A percentile compares a stretch with the other conserved stretches of the same genome.
phyloP scores from a whole-genome alignment of 2,329 filamentous ascomycete genomes.

The Claviceps spartinae region DNA sequence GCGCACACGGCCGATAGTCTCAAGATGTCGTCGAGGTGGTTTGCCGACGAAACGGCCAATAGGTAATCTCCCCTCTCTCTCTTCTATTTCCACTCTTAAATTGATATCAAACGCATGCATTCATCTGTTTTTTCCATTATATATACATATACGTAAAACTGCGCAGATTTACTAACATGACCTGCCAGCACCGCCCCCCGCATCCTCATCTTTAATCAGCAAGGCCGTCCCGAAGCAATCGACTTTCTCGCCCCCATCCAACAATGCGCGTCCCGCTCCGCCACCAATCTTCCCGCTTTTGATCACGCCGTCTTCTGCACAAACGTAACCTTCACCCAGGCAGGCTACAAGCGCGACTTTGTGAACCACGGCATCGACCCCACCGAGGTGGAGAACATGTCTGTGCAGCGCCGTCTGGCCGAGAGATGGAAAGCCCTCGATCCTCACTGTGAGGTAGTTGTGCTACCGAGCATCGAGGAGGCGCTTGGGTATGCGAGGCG shows the following conservation, averaged over 20 bases:
- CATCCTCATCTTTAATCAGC: constrained; percentile 80
- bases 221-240: constrained; percentile 40
- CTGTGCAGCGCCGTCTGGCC: constrained; percentile 38
- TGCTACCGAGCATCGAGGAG: constrained; percentile 40
- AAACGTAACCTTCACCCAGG: constrained; percentile 46
- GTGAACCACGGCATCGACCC: constrained; percentile 42
- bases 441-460: constrained; percentile 28
- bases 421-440: constrained; percentile 37
- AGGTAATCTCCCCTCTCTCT: constrained; percentile 12
- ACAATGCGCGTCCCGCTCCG: constrained; percentile 18
- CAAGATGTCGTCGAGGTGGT: constrained; percentile 70
- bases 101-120: background rate
- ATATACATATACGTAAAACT: background rate
- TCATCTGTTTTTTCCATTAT: background rate
- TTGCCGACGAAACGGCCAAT: constrained; percentile 38
- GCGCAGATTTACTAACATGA: background rate
- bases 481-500: constrained; percentile 34
- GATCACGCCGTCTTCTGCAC: constrained; percentile 72
- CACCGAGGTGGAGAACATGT: constrained; percentile 35
- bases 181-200: constrained; percentile 23
- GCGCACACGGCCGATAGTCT: constrained; percentile 90
- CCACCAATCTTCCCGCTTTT: constrained; percentile 31
- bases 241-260: constrained; percentile 38
- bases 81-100: background rate
- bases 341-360: constrained; percentile 42